Evolutionary conservation across 2,329 filamentous ascomycete species (phyloP).

Genomic region (Pyrenophora tritici-repentis): DNA sequence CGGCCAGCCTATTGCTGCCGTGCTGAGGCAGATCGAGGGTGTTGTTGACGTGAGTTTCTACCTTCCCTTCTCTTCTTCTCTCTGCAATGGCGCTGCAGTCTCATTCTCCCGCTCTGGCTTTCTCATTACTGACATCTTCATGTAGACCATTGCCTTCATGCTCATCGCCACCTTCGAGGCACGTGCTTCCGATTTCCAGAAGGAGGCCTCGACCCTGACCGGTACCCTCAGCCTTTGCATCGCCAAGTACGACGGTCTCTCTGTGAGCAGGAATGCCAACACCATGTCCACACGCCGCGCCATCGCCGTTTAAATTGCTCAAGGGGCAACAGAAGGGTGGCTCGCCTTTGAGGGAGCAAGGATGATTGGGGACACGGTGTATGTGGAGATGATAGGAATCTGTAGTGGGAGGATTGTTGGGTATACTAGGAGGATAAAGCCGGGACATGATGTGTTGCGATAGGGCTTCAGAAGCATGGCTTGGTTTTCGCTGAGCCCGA

Average conservation of each 20-base stretch:
- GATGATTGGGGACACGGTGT: no score
- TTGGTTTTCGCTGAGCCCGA: no score
- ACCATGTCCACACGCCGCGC: no score
- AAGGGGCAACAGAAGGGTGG: no score
- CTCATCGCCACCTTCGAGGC: not conserved
- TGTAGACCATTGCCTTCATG: slow-evolving; percentile 3
- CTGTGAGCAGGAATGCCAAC: not conserved
- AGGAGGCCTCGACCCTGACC: not conserved
- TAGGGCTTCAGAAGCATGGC: no score
- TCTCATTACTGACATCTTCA: not conserved
- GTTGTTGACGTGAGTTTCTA: slow-evolving; percentile 22
- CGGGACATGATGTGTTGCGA: no score
- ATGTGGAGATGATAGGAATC: no score
- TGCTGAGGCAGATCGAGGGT: slow-evolving; percentile 18
- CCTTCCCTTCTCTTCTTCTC: not conserved
- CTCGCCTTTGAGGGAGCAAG: no score
- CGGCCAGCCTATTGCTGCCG: slow-evolving; percentile 17
- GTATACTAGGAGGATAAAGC: no score
- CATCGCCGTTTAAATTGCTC: no score
- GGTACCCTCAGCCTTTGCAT: not conserved
- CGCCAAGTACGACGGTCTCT: not conserved
- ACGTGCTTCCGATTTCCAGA: not conserved
- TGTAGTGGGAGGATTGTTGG: no score
- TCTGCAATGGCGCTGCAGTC: not conserved
- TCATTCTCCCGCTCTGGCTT: no score